Evolutionary conservation across 495 filamentous ascomycete genomes (phyloP), one percentile per base, ranked within the genome.

Genomic region (Daldinia grandis): DNA sequence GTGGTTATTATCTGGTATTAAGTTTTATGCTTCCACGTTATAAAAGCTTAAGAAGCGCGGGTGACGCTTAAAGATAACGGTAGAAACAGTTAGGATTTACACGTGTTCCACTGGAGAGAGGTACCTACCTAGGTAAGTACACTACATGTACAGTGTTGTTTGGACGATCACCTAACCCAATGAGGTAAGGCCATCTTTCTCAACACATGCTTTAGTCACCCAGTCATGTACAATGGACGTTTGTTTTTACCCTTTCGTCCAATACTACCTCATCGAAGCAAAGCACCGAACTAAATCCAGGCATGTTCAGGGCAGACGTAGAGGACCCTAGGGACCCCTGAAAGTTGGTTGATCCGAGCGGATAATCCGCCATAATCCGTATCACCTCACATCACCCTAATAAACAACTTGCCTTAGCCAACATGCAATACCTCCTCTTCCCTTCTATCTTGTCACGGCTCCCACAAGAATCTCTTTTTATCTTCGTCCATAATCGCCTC

Each of bases 321-420:
- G 53, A 14, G 30, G 28, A 56, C 53, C 53, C 53, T 17, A 35
- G 53, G 30, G 28, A 56, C 53, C 53, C 53, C 30, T 56, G 53
- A 35, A 56, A 56, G 28, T 56, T 56, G 30, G 28, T 56, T 56
- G 53, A 56, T 56, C 53, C 53, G 53, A 35, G 8, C 30, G 17
- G 53, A 30, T 56, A 56, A 71, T 58, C 68, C 68, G 57, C 54
- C 33, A 49, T 59, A 47, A 44, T 56, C 63, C 59, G 64, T 72
- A 72, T 64, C 60, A 58, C 58, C 55, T 72, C 69, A 67, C 59
- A 59, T 71, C 30, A 56, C 28, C 30, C 44, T 55, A 47, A 71
- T 58, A 71, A 71, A 66, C 57, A 66, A 58, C 44, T 24, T 55
- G 35, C 10, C 25, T 40, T 15, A 50, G 33, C 51, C 58, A 71